Base-by-base conservation (phyloP, 164 flowering plant species). In the Stephania yunnanensis region DNA sequence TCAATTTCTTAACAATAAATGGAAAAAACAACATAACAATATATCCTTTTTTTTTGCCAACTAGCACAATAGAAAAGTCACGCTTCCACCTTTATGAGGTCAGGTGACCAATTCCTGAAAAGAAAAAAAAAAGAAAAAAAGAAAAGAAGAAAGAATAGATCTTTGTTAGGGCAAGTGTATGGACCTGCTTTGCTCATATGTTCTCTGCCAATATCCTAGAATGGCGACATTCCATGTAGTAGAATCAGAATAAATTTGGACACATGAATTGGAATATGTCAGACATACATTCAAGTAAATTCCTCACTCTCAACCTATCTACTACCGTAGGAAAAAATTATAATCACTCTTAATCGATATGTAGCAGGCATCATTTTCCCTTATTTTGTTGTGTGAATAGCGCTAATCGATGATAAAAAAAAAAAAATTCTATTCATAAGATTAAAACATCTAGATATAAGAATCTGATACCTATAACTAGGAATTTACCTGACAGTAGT, bases 101-200 rank as follows among this genome's bases (percentile, higher is more conserved):
- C 42, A 4, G 42, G 42, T 36, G 42, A 36, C 42, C 42, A 1
- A 36, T 36, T 48, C 53, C 13, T 48, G 9, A 9, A 48, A 48
- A 46, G 1, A 46, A 46, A 6, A 46, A 46, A 46, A 48, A 48
- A 48, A 12, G 4, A 36, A 36, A 2, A 36, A 4, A 36, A 36
- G 4, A 36, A 4, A 2, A 36, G 44, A 65, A 73, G 75, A 65
- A 73, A 36, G 45, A 46, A 9, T 73, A 50, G 55, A 50, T 46
- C 45, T n/a, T 65, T 73, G 20, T 69, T 31, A 61, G 9, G 20
- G 66, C 15, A 0, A 63, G 46, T 6, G 69, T 25, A 66, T 66
- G 30, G 10, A 73, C 65, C 22, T 46, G 19, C 69, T 10, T 64
- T 64, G 75, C 55, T 46, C 64, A 64, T 61, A 73, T 20, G 66